Base-by-base conservation (phyloP, 352 stramenopile species). In the Plasmopara halstedii region DNA sequence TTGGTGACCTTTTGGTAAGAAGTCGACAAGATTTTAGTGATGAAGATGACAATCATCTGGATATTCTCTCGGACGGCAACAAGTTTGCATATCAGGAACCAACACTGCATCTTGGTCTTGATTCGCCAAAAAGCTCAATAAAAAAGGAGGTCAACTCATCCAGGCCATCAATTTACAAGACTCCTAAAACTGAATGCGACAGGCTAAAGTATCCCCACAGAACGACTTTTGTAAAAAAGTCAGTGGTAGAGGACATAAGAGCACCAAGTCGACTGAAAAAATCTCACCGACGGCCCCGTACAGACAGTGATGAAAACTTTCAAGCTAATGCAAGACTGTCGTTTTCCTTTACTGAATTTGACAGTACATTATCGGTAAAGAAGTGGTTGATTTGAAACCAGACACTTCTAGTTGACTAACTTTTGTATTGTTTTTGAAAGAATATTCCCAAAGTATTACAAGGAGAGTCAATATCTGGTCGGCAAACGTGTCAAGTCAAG, bases 251-350 rank as follows among this genome's bases (percentile, higher is more conserved):
- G 9, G 50, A 53, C 1, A 62, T 57, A n/a, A 51, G 61, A 21
- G 60, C 56, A 1, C 64, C 71, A 14, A 58, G 50, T 14, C 77
- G 75, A 11, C 65, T 63, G 6, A 66, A 69, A 19, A 87, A 72
- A 53, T 51, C 52, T 7, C 65, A 73, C 15, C 57, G 78, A 20
- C 64, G 78, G 21, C 73, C 74, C 33, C 43, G 86, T 2, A 49
- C 58, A 32, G 77, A 82, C 26, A 86, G 54, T 15, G 73, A 82
- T 26, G 74, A 87, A 32, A 73, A 78, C 37, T 42, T 58, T 17
- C 59, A 56, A 44, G 46, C 63, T 17, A 73, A 75, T 46, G 55
- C 72, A 14, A 77, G 77, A 4, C 32, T 85, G 10, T 75, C 73
- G 17, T 86, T 85, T 32, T 88, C 77, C 21, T 72, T 70, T 17